These are phyloP conservation scores for Paxillus ammoniavirescens DNA, from an alignment of 768 basidiomycete genomes.

Conservation along the genomic window DNA sequence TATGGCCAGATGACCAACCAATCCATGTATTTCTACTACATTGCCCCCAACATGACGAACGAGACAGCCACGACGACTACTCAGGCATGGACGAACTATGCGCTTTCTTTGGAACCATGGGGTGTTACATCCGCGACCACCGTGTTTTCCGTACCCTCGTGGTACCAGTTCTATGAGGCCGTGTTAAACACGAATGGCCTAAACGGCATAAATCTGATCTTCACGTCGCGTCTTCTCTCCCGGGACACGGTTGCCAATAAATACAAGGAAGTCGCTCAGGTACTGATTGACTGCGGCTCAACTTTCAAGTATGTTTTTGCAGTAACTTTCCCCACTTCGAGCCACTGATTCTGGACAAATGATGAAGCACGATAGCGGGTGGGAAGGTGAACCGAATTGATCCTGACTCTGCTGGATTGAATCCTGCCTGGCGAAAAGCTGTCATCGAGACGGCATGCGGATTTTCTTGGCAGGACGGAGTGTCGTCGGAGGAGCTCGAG, in stretches of 20 bases:
- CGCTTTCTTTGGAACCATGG: constrained; percentile 6
- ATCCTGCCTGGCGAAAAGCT: constrained; percentile 48
- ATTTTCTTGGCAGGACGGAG: constrained; percentile 22
- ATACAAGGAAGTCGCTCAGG: constrained; percentile 1
- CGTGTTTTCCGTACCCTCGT: neutral
- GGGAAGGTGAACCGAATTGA: constrained; percentile 39
- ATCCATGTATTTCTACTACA: constrained; percentile 15
- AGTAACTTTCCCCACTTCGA: neutral
- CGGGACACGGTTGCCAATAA: constrained; percentile 9
- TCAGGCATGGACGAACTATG: constrained; percentile 31
- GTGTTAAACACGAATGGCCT: neutral
- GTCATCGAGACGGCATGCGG: constrained; percentile 30
- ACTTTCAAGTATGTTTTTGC: constrained; percentile 6
- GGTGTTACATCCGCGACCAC: constrained; percentile 3
- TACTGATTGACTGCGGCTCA: constrained; percentile 4
- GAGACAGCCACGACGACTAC: constrained; percentile 36
- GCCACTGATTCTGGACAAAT: neutral
- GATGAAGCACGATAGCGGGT: constrained; percentile 38
- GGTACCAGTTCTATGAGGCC: constrained; percentile 1
- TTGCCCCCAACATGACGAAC: constrained; percentile 36
- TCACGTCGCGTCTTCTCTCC: constrained; percentile 9
- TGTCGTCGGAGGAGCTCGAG: constrained; percentile 14
- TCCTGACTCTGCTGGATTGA: constrained; percentile 40
- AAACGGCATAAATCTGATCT: constrained; percentile 1
- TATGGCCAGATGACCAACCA: constrained; percentile 20